These are phyloP conservation scores for Coemansia sp. DNA, from an alignment of 192 early-diverging fungal genomes.

Conservation along the genomic window DNA sequence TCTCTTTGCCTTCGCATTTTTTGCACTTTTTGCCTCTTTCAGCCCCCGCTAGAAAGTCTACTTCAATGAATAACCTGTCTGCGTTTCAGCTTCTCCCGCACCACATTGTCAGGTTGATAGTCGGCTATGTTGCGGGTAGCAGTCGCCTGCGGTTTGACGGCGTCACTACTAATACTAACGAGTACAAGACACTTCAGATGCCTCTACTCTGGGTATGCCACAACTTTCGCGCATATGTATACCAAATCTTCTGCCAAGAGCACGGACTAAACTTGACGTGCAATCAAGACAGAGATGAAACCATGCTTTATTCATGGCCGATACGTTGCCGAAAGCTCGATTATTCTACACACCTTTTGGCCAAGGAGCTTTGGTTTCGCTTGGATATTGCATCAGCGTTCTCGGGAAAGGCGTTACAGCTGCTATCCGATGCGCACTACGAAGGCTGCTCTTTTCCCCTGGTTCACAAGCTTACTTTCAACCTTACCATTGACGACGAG, in stretches of 20 bases:
- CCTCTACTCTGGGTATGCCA: not conserved
- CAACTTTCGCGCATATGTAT: not conserved
- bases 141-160: not conserved
- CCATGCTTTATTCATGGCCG: not conserved
- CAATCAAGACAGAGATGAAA: not conserved
- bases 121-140: not conserved
- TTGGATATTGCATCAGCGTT: not conserved
- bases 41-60: not conserved
- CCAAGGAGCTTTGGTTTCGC: not conserved
- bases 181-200: not conserved
- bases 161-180: not conserved
- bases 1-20: not conserved
- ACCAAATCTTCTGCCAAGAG: not conserved
- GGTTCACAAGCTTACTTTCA: not conserved
- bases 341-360: not conserved
- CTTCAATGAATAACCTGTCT: not conserved
- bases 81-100: not conserved
- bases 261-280: not conserved
- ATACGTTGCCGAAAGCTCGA: not conserved
- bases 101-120: not conserved
- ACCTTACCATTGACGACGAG: not conserved
- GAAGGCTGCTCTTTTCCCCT: not conserved
- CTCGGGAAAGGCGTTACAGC: not conserved
- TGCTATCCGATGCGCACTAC: not conserved
- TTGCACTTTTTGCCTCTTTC: not conserved